Evolutionary conservation across 495 filamentous ascomycete species (phyloP), one percentile per base, ranked within the genome.

Genomic region (Talaromyces adpressus): DNA sequence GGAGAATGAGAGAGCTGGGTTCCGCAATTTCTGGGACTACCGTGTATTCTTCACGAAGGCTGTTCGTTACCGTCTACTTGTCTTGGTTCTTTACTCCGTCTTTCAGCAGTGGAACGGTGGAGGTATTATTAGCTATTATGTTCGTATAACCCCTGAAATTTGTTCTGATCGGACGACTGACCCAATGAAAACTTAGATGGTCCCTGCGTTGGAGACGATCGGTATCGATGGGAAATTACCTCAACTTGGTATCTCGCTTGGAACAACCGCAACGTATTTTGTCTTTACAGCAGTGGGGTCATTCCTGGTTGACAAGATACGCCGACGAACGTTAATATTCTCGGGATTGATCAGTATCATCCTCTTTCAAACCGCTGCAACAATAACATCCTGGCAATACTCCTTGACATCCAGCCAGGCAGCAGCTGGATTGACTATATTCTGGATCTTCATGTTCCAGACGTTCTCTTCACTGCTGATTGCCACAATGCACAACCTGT

Each of bases 71-170:
- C 70, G 77, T 51, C 59, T 77, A n/a, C 60, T 77, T 14, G 72
- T 77, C 9, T 58, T 78, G 18, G 57, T 72, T 25, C 67, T 79
- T 16, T 79, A 78, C 67, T 77, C 75, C 0, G 51, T 77, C 36
- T 79, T 79, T 63, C 77, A 79, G 58, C 72, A 77, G 61, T 79
- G 77, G 77, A 78, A 78, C 62, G 75, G 77, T 11, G 75, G 77
- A 20, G 67, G 73, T 22, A 79, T 78, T 22, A 78, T 79, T 47
- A 72, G 70, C 11, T 75, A 77, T 56, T 77, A 75, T 57, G 74
- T 75, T 51, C 65, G 70, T 64, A 23, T 20, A 20, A 20, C 49
- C 49, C 20, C 1, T 52, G 18, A 52, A 8, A 52, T 8, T 23
- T 52, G 18, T 11, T 22, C 0, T n/a, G 9, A 25, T 57, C 20